These are phyloP conservation scores for Russula olivacea DNA, from an alignment of 768 basidiomycete species.

Conservation along the genomic window DNA sequence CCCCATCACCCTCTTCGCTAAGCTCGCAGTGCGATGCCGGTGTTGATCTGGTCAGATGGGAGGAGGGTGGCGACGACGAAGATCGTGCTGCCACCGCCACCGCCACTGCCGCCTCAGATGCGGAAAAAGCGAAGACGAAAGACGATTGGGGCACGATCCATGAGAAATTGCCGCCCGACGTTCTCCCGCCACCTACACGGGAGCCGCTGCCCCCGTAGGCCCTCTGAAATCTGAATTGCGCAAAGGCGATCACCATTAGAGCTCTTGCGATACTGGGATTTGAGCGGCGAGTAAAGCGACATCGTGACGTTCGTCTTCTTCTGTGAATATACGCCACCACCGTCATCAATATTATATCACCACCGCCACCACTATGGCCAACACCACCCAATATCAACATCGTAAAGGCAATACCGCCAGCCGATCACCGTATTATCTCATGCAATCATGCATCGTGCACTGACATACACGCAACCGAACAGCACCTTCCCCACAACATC, in stretches of 20 bases:
- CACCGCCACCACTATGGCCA: background rate
- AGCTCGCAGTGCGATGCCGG: conserved; percentile 39
- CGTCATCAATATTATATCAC: background rate
- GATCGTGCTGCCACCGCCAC: conserved; percentile 5
- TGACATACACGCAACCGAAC: conserved; percentile 2
- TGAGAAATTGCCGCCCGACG: conserved; percentile 6
- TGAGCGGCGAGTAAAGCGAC: background rate
- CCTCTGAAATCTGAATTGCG: background rate
- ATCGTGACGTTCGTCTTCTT: background rate
- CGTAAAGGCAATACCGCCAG: background rate
- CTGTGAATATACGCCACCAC: conserved; percentile 2
- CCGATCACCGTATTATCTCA: background rate
- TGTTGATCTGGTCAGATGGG: conserved; percentile 16
- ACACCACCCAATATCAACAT: background rate
- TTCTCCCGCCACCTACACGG: background rate
- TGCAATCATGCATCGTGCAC: conserved; percentile 1
- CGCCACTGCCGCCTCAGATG: background rate
- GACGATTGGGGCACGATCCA: no score
- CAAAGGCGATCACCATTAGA: background rate
- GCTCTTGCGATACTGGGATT: background rate
- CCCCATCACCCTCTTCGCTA: conserved; percentile 53
- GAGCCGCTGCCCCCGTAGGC: conserved; percentile 3
- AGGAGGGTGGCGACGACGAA: conserved; percentile 26
- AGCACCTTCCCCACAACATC: background rate
- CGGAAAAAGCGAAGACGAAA: background rate